These are phyloP conservation scores for Microsporum audouinii DNA, from an alignment of 2,329 filamentous ascomycete genomes.

Conservation along the genomic window DNA sequence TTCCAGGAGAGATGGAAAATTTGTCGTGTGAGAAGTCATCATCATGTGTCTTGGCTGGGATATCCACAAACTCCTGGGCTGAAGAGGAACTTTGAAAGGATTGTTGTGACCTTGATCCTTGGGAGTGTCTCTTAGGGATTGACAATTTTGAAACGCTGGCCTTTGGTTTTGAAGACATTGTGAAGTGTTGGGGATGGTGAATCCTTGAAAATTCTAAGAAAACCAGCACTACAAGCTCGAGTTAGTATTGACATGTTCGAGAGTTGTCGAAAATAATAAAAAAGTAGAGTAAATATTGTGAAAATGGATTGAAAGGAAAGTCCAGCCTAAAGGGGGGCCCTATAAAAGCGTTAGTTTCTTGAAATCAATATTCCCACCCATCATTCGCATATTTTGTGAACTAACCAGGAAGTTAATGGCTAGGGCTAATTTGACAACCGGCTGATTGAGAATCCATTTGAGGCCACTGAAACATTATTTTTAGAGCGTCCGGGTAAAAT, in stretches of 20 bases:
- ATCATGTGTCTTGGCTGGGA: constrained; percentile 33
- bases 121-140: constrained; percentile 23
- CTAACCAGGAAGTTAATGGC: neutral
- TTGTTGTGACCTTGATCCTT: constrained; percentile 24
- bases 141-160: constrained; percentile 28
- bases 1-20: constrained; percentile 32
- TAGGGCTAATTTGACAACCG: neutral
- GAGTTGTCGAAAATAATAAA: neutral
- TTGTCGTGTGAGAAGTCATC: constrained; percentile 34
- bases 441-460: neutral
- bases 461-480: constrained; percentile 3
- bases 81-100: constrained; percentile 25
- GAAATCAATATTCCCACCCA: neutral
- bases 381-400: neutral
- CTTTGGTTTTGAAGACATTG: constrained; percentile 31
- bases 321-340: neutral
- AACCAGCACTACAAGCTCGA: constrained; percentile 5
- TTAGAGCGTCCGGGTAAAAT: neutral
- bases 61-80: constrained; percentile 29
- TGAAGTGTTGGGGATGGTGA: neutral
- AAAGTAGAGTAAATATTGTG: neutral
- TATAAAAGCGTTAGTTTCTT: neutral
- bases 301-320: constrained; percentile 1
- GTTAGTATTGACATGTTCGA: constrained; percentile 10
- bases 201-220: constrained; percentile 1